Percentiles rank a stretch among this genome's conserved stretches.
These are phyloP conservation scores for Chalciporus sp. DNA, from an alignment of 1,284 basidiomycete species.

Conservation along the genomic window DNA sequence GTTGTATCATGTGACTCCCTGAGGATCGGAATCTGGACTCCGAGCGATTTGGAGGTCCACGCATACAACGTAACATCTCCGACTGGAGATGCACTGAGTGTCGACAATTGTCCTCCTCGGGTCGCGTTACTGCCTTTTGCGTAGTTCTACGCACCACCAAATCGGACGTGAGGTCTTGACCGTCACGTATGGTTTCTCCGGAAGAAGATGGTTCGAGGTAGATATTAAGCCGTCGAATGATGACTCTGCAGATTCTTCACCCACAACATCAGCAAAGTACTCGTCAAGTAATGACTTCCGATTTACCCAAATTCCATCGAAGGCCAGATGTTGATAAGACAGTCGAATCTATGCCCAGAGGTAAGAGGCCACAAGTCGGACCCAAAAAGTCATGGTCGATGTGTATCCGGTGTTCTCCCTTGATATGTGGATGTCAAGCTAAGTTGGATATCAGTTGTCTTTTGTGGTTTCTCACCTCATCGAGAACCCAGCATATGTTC, in stretches of 20 bases:
- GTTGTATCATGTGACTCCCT: too few species aligned
- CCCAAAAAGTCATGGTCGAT: constrained; percentile 79
- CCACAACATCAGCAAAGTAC: constrained; percentile 7
- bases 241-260: constrained; percentile 58
- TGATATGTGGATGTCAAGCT: constrained; percentile 5
- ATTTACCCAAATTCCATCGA: constrained; percentile 86
- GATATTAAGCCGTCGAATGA: constrained; percentile 84
- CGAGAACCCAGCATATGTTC: constrained; percentile 87
- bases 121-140: constrained; percentile 1
- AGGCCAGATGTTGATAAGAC: constrained; percentile 82
- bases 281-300: neutral
- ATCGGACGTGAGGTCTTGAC: constrained; percentile 82
- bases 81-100: too few species aligned
- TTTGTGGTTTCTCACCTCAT: constrained; percentile 54
- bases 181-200: constrained; percentile 59
- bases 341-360: constrained; percentile 82
- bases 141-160: constrained; percentile 86
- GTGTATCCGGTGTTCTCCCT: constrained; percentile 82
- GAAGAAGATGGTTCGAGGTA: constrained; percentile 88
- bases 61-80: too few species aligned
- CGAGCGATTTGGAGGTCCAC: too few species aligned
- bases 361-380: constrained; percentile 90
- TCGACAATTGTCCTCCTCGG: too few species aligned
- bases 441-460: neutral
- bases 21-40: too few species aligned